These are phyloP conservation scores for Stephania japonica DNA, from an alignment of 164 flowering plant genomes.

Conservation along the genomic window DNA sequence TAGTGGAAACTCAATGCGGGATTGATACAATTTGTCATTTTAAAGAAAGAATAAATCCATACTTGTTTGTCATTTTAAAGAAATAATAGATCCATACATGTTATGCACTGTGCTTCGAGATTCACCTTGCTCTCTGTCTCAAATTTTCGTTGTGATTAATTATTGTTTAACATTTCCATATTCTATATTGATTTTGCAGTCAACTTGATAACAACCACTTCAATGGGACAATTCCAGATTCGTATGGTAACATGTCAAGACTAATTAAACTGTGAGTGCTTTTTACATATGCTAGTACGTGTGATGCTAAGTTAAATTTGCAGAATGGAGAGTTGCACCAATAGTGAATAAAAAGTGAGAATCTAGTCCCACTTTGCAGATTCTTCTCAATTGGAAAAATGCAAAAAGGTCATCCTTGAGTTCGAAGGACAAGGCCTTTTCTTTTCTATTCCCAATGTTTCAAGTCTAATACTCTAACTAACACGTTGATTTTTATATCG, in stretches of 20 bases:
- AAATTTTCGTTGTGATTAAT: background rate
- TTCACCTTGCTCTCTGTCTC: background rate
- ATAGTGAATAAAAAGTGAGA: background rate
- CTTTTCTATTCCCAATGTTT: background rate
- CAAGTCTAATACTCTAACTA: background rate
- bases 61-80: no score
- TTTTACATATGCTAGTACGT: background rate
- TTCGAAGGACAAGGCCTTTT: background rate
- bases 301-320: background rate
- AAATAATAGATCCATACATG: no score
- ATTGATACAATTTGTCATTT: no score
- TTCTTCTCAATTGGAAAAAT: background rate
- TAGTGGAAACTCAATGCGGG: background rate
- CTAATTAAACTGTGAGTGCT: slow-evolving; percentile 36
- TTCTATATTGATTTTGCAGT: slow-evolving; percentile 19
- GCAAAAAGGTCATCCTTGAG: background rate
- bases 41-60: no score
- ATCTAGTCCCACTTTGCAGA: background rate
- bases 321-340: background rate
- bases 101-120: background rate
- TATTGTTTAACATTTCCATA: background rate
- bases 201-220: slow-evolving; percentile 38
- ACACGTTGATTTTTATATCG: background rate
- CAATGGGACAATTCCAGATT: slow-evolving; percentile 31
- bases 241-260: slow-evolving; percentile 28